A percentile compares a stretch with the other conserved stretches of the same genome.
Conservation (phyloP, 176 grass and related monocot species). For the Eleusine coracana region DNA sequence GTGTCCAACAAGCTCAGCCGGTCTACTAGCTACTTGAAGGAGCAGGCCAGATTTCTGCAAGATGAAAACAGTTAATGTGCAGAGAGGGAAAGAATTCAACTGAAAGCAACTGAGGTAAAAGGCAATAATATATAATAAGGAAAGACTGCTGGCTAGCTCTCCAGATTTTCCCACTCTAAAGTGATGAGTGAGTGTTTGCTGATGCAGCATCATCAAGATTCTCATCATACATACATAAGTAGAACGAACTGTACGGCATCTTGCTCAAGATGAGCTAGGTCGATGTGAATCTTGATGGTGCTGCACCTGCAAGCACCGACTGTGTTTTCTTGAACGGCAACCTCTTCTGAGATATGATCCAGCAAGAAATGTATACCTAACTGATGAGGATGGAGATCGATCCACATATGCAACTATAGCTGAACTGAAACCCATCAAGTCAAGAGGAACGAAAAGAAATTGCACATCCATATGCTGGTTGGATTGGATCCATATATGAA, state of each 20-base stretch:
- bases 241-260: not conserved
- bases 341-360: not conserved
- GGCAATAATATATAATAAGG: not conserved
- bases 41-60: not conserved
- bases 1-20: not conserved
- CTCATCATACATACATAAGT: constrained; percentile 43
- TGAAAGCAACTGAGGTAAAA: not conserved
- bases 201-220: constrained; percentile 99
- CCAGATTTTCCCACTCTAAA: not conserved
- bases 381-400: not conserved
- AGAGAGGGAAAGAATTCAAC: not conserved
- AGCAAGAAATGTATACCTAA: not conserved
- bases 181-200: constrained; percentile 55
- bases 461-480: not conserved
- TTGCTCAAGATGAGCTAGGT: constrained; percentile 18
- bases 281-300: constrained; percentile 98
- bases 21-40: not conserved
- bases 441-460: not conserved
- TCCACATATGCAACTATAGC: not conserved
- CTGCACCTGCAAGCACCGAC: constrained; percentile 75
- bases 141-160: too few relatives aligned
- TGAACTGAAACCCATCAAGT: not conserved
- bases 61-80: not conserved
- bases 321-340: constrained; percentile 1
- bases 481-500: not conserved